These are phyloP conservation scores for Russula griseocarnosa DNA, from an alignment of 768 basidiomycete genomes.

Conservation along the genomic window DNA sequence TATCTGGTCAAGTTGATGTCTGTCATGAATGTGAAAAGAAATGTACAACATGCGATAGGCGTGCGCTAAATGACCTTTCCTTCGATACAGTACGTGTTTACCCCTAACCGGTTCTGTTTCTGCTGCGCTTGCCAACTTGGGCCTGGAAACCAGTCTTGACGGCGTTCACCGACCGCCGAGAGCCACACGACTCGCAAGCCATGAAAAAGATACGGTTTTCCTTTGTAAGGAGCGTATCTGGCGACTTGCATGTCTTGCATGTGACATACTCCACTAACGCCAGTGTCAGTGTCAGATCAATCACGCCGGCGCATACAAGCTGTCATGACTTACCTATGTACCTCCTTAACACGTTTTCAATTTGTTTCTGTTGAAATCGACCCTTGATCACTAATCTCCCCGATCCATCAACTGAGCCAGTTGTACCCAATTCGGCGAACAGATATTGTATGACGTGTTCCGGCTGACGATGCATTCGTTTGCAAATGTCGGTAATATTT, in stretches of 20 bases:
- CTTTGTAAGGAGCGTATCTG: conserved; percentile 93
- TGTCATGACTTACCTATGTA: conserved; percentile 75
- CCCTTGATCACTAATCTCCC: conserved; percentile 95
- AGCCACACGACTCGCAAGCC: conserved; percentile 88
- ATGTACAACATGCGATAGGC: conserved; percentile 27
- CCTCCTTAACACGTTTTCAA: conserved; percentile 92
- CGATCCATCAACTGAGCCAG: conserved; percentile 88
- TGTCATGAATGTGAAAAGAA: conserved; percentile 23
- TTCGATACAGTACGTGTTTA: conserved; percentile 13
- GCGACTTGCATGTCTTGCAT: conserved; percentile 99
- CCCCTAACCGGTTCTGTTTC: conserved; percentile 64
- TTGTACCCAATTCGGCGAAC: conserved; percentile 98
- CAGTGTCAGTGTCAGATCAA: conserved; percentile 5
- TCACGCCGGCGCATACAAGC: conserved; percentile 6
- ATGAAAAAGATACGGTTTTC: conserved; percentile 99
- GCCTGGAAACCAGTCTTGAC: conserved; percentile 99
- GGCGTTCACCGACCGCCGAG: conserved; percentile 84
- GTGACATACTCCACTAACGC: conserved; percentile 91
- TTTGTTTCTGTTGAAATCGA: conserved; percentile 96
- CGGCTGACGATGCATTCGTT: conserved; percentile 95
- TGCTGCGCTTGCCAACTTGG: conserved; percentile 84
- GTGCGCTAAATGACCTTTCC: conserved; percentile 23
- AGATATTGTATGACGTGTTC: conserved; percentile 97
- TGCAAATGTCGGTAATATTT: conserved; percentile 96
- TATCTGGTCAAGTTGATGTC: conserved; percentile 24